These are phyloP conservation scores for Penstemon davidsonii DNA, from an alignment of 257 asterid species.

Conservation along the genomic window DNA sequence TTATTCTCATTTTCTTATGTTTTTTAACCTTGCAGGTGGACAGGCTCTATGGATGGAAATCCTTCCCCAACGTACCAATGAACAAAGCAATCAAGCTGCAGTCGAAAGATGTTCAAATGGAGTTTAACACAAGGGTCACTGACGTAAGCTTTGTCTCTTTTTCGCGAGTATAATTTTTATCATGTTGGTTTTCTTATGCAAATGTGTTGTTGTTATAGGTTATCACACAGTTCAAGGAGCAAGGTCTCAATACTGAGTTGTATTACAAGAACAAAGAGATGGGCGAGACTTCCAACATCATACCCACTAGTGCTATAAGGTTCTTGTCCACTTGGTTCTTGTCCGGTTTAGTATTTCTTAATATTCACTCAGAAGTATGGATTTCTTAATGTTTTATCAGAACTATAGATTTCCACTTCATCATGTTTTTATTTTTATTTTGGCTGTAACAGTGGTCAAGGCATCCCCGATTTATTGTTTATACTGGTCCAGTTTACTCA, in stretches of 20 bases:
- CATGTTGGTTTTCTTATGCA: conserved; percentile 27
- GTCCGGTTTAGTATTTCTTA: conserved; percentile 19
- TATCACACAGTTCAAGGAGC: conserved; percentile 78
- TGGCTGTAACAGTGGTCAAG: conserved; percentile 77
- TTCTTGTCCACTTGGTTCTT: too few species aligned
- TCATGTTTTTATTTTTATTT: conserved; percentile 22
- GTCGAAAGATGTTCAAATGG: conserved; percentile 64
- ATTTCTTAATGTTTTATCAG: not conserved
- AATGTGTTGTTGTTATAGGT: conserved; percentile 44
- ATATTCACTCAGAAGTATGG: not conserved
- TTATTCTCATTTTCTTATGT: not conserved
- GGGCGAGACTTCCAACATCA: conserved; percentile 84
- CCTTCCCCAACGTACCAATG: conserved; percentile 76
- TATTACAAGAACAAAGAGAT: conserved; percentile 86
- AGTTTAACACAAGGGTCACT: conserved; percentile 69
- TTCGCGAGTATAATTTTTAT: conserved; percentile 13
- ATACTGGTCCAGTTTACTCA: conserved; percentile 88
- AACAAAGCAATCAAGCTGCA: conserved; percentile 78
- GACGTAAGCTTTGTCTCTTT: conserved; percentile 47
- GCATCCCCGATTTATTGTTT: conserved; percentile 79
- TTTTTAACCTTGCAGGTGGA: conserved; percentile 61
- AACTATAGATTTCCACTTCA: conserved; percentile 15
- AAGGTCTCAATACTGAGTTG: conserved; percentile 90
- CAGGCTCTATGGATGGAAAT: conserved; percentile 85
- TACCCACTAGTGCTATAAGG: conserved; percentile 99